Evolutionary conservation across 2,329 filamentous ascomycete genomes (phyloP).

Genomic region (Fusarium buharicum): DNA sequence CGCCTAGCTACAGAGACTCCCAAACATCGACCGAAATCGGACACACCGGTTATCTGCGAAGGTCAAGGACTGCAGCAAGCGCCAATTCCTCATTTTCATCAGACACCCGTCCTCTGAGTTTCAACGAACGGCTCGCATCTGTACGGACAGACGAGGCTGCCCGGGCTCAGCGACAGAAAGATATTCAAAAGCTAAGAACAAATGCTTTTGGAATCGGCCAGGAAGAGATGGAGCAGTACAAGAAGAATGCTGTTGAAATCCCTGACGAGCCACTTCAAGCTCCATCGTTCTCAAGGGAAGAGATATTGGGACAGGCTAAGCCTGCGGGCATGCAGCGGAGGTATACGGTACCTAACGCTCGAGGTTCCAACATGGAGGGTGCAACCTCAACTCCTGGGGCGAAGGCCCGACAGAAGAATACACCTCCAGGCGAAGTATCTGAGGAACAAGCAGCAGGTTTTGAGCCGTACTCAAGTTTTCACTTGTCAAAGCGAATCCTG

Average conservation of each 20-base stretch:
- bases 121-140: conserved; percentile 86
- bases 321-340: conserved; percentile 54
- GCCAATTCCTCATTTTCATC: conserved; percentile 36
- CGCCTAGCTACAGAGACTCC: conserved; percentile 60
- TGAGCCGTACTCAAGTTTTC: conserved; percentile 86
- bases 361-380: conserved; percentile 37
- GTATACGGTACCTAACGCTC: conserved; percentile 54
- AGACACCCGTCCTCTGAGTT: conserved; percentile 64
- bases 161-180: conserved; percentile 61
- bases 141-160: conserved; percentile 67
- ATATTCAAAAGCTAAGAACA: conserved; percentile 64
- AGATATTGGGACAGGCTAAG: conserved; percentile 60
- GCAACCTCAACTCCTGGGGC: conserved; percentile 20
- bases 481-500: conserved; percentile 84
- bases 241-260: conserved; percentile 65
- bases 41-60: conserved; percentile 55
- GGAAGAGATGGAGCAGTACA: conserved; percentile 69
- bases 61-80: conserved; percentile 54
- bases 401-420: conserved; percentile 28
- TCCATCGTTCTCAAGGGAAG: conserved; percentile 70
- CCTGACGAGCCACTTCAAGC: conserved; percentile 59
- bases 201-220: conserved; percentile 67
- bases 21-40: conserved; percentile 28
- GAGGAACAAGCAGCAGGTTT: conserved; percentile 62
- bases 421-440: conserved; percentile 34